Evolutionary conservation across 306 rosid species (phyloP).

Genomic region (Fragaria vesca): DNA sequence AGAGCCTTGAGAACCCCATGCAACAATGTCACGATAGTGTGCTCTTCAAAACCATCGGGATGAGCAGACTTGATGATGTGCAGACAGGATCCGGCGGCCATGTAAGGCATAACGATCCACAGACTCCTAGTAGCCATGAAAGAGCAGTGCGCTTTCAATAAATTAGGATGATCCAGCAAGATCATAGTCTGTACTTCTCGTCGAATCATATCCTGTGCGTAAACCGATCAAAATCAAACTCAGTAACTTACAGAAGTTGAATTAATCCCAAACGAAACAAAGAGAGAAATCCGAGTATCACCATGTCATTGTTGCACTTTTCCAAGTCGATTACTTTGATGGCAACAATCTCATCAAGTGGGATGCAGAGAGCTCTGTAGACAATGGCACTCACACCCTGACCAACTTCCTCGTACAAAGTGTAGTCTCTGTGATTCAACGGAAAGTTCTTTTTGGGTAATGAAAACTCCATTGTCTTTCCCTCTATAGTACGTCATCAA

Average conservation of each 20-base stretch:
- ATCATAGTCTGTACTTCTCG: slow-evolving; percentile 89
- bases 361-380: slow-evolving; percentile 79
- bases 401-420: slow-evolving; percentile 90
- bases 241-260: not conserved
- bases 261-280: not conserved
- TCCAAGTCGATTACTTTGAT: slow-evolving; percentile 93
- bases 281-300: slow-evolving; percentile 18
- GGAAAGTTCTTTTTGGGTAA: slow-evolving; percentile 61
- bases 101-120: slow-evolving; percentile 98
- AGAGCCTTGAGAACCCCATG: slow-evolving; percentile 79
- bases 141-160: slow-evolving; percentile 84
- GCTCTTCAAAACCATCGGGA: slow-evolving; percentile 84
- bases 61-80: slow-evolving; percentile 83
- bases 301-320: slow-evolving; percentile 80
- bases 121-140: slow-evolving; percentile 73
- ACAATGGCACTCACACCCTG: slow-evolving; percentile 95
- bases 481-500: slow-evolving; percentile 11
- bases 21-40: slow-evolving; percentile 71
- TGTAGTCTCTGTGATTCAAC: slow-evolving; percentile 60
- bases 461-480: slow-evolving; percentile 46
- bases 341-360: slow-evolving; percentile 73
- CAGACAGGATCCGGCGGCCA: slow-evolving; percentile 93
- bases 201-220: slow-evolving; percentile 69
- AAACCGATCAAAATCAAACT: not conserved
- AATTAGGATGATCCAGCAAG: slow-evolving; percentile 79